phyloP scores from a whole-genome alignment of 2,329 filamentous ascomycete species.

The Lachnum nothofagi region DNA sequence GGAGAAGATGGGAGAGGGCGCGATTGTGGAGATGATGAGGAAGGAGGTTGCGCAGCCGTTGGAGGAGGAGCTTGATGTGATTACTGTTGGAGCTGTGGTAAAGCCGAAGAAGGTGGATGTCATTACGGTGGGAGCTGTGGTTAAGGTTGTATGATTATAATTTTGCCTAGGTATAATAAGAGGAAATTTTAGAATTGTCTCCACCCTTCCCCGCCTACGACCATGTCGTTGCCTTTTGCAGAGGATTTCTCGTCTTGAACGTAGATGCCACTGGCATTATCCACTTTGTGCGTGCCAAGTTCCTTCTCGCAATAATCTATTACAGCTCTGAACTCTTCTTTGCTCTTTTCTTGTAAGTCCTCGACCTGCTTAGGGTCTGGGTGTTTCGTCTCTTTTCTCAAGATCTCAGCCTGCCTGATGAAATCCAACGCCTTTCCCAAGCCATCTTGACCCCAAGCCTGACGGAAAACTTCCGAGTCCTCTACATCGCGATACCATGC shows the following conservation, averaged over 20 bases:
- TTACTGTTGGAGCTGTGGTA: too few species aligned
- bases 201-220: conserved; percentile 13
- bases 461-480: conserved; percentile 32
- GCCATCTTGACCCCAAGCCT: conserved; percentile 30
- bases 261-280: conserved; percentile 37
- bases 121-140: too few species aligned
- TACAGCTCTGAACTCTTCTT: conserved; percentile 38
- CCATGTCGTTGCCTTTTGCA: conserved; percentile 12
- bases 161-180: too few species aligned
- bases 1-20: conserved; percentile 3
- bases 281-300: conserved; percentile 39
- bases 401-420: conserved; percentile 22
- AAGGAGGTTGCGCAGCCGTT: neutral
- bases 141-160: too few species aligned
- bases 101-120: too few species aligned
- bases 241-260: conserved; percentile 14
- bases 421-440: conserved; percentile 37
- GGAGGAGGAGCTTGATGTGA: neutral
- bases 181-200: conserved; percentile 9
- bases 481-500: conserved; percentile 45
- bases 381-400: conserved; percentile 5
- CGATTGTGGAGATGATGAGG: conserved; percentile 11
- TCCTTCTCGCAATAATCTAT: conserved; percentile 40
- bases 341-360: conserved; percentile 31
- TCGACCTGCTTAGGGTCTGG: neutral